Evolutionary conservation across 2,329 filamentous ascomycete species (phyloP).

Genomic region (Fusarium succisae): DNA sequence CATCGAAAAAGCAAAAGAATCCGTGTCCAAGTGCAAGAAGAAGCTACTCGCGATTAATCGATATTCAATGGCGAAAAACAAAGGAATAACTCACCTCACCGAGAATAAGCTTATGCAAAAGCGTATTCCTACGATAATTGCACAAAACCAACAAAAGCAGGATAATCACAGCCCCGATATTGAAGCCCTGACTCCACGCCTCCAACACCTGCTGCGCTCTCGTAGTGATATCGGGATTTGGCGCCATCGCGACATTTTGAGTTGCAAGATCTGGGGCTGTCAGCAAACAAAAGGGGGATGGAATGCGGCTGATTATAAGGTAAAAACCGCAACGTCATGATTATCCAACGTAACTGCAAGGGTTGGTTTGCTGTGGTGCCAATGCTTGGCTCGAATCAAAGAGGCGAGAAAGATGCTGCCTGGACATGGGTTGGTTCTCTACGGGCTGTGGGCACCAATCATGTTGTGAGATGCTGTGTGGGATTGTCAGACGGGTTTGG

Average conservation of each 20-base stretch:
- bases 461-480: background rate
- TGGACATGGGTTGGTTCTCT: background rate
- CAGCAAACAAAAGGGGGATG: background rate
- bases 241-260: slow-evolving; percentile 7
- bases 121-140: slow-evolving; percentile 18
- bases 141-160: slow-evolving; percentile 19
- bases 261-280: background rate
- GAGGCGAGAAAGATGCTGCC: slow-evolving; percentile 21
- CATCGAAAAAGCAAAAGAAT: slow-evolving; percentile 22
- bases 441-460: slow-evolving; percentile 9
- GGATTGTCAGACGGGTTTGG: background rate
- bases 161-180: slow-evolving; percentile 9
- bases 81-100: slow-evolving; percentile 2
- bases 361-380: background rate
- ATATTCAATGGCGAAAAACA: background rate
- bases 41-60: background rate
- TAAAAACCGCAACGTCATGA: slow-evolving; percentile 8
- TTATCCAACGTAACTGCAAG: background rate
- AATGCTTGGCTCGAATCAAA: slow-evolving; percentile 28
- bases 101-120: slow-evolving; percentile 28
- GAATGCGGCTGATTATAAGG: background rate
- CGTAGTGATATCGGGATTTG: slow-evolving; percentile 16
- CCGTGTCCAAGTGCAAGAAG: slow-evolving; percentile 21
- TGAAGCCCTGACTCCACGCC: slow-evolving; percentile 25
- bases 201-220: slow-evolving; percentile 23